A percentile compares a stretch with the other conserved stretches of the same genome.
Conservation (phyloP, 2,329 filamentous ascomycete genomes). For the Ascochyta pisi region DNA sequence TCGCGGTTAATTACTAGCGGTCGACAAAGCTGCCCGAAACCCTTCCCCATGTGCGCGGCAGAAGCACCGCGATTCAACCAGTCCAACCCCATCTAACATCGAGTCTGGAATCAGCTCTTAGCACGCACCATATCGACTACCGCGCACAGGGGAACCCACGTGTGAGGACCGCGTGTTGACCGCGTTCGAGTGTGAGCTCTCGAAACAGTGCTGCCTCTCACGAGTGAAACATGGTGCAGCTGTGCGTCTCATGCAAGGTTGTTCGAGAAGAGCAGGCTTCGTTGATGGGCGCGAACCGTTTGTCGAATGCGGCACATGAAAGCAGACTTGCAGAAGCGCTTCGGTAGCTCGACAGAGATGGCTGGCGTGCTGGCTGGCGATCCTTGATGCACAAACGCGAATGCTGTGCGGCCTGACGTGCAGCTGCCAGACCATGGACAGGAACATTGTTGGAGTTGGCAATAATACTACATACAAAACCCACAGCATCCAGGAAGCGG, state of each 20-base stretch:
- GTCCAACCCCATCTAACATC: not conserved
- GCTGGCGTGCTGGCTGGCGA: slow-evolving; percentile 13
- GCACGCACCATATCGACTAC: not conserved
- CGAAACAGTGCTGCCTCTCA: slow-evolving; percentile 6
- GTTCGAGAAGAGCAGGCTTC: not conserved
- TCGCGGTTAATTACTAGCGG: slow-evolving; percentile 1
- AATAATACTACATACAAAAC: not conserved
- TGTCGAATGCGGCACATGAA: slow-evolving; percentile 6
- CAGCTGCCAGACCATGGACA: slow-evolving; percentile 6
- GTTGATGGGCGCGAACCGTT: not conserved
- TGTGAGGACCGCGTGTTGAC: slow-evolving; percentile 2
- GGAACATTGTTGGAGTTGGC: not conserved
- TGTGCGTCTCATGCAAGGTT: not conserved
- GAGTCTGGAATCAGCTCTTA: not conserved
- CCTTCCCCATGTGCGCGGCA: slow-evolving; percentile 1
- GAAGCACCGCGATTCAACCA: slow-evolving; percentile 2
- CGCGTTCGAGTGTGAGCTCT: not conserved
- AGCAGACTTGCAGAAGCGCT: slow-evolving; percentile 3
- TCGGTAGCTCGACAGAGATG: slow-evolving; percentile 7
- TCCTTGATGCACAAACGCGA: slow-evolving; percentile 11
- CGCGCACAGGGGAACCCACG: not conserved
- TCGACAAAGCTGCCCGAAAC: slow-evolving; percentile 1
- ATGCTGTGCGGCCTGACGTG: slow-evolving; percentile 15
- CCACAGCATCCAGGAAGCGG: not conserved
- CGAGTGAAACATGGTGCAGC: slow-evolving; percentile 4